Evolutionary conservation across 805 yeast genomes (phyloP).

Genomic region (Candida sithepensis): DNA sequence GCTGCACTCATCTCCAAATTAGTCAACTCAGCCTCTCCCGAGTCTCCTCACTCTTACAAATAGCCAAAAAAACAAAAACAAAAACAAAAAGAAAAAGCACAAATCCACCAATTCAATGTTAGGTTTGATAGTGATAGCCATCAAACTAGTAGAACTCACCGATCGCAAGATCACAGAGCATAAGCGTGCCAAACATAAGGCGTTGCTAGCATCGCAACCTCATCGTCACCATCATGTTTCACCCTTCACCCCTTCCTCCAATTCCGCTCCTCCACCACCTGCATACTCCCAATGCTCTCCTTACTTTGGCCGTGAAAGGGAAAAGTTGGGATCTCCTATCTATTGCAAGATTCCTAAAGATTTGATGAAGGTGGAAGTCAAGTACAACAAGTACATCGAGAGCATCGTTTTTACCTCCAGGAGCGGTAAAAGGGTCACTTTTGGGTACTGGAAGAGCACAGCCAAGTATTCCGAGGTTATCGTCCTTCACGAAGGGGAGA

Average conservation of each 20-base stretch:
- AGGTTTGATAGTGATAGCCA: background rate
- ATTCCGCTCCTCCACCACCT: constrained; percentile 11
- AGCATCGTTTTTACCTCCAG: constrained; percentile 12
- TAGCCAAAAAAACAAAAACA: too few species aligned
- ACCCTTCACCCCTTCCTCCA: background rate
- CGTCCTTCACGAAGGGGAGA: constrained; percentile 10
- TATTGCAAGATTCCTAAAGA: constrained; percentile 10
- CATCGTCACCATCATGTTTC: background rate
- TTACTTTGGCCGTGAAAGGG: constrained; percentile 7
- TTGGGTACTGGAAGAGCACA: constrained; percentile 12
- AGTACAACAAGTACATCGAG: constrained; percentile 16
- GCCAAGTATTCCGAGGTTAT: constrained; percentile 2
- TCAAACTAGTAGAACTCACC: background rate
- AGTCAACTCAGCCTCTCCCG: too few species aligned
- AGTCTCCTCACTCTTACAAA: too few species aligned
- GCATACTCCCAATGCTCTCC: constrained; percentile 11
- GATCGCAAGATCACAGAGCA: background rate
- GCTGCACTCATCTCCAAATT: too few species aligned
- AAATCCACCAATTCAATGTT: background rate
- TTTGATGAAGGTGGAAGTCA: constrained; percentile 10
- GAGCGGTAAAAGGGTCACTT: constrained; percentile 10
- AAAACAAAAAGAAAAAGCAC: too few species aligned
- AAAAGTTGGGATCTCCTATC: constrained; percentile 8
- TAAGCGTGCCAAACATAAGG: background rate
- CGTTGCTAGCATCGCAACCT: background rate